A percentile compares a stretch with the other conserved stretches of the same genome.
phyloP scores from a whole-genome alignment of 108 stramenopile species.

The Skeletonema marinoi region DNA sequence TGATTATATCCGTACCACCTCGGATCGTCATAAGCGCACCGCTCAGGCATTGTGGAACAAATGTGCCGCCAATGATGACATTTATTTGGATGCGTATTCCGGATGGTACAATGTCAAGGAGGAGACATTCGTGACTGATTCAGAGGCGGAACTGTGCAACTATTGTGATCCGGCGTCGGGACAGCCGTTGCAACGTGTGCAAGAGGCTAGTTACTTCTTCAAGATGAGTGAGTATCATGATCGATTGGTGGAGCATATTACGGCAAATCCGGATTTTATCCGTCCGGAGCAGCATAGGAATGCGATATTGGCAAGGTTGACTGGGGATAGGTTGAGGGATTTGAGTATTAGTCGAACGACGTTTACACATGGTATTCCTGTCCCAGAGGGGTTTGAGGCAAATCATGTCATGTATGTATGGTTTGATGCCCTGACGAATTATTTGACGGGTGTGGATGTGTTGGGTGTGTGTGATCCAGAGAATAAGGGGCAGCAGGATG shows the following conservation, averaged over 20 bases:
- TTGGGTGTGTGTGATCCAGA: constrained; percentile 60
- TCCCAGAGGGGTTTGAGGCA: constrained; percentile 91
- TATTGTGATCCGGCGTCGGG: constrained; percentile 91
- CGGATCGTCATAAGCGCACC: constrained; percentile 84
- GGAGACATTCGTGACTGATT: constrained; percentile 96
- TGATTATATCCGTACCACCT: constrained; percentile 96
- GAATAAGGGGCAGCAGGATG: constrained; percentile 35
- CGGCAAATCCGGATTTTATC: constrained; percentile 90
- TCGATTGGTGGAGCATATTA: constrained; percentile 81
- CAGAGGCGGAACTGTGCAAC: constrained; percentile 87
- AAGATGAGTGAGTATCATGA: constrained; percentile 93
- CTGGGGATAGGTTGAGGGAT: constrained; percentile 84
- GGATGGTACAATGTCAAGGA: constrained; percentile 99
- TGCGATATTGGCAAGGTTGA: constrained; percentile 83
- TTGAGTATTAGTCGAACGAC: constrained; percentile 95
- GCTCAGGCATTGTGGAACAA: constrained; percentile 89
- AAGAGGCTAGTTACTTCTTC: constrained; percentile 99
- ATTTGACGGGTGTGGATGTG: constrained; percentile 90
- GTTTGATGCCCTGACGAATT: constrained; percentile 99
- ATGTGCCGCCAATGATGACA: constrained; percentile 86
- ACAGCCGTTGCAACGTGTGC: constrained; percentile 89
- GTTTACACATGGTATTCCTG: constrained; percentile 95
- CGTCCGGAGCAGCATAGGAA: constrained; percentile 90
- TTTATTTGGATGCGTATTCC: constrained; percentile 89
- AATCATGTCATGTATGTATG: constrained; percentile 99